Conservation (phyloP, 1,284 basidiomycete genomes). For the Cryptococcus sp. region DNA sequence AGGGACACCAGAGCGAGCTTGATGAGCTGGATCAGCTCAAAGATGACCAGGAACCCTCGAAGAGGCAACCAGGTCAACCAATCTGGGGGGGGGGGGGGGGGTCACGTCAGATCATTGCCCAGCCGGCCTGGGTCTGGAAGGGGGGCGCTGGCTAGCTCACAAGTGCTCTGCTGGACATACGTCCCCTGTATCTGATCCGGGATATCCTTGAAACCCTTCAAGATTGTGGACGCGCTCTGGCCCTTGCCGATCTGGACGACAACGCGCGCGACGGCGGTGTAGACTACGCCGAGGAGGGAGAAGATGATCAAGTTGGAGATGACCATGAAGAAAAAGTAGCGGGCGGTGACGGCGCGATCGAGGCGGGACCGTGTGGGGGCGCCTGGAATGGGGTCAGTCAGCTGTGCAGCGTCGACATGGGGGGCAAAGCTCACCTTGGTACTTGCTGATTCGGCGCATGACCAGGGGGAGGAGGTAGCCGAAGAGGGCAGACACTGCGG, state of each 20-base stretch:
- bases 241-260: conserved; percentile 65
- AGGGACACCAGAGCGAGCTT: conserved; percentile 83
- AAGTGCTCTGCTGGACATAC: conserved; percentile 69
- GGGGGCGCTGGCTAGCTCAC: conserved; percentile 15
- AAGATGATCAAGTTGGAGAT: conserved; percentile 75
- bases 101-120: background rate
- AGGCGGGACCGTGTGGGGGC: conserved; percentile 64
- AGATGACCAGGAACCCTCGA: conserved; percentile 87
- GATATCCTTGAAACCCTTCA: conserved; percentile 58
- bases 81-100: conserved; percentile 56
- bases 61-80: conserved; percentile 95
- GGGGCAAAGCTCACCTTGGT: conserved; percentile 63
- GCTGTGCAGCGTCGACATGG: background rate
- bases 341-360: conserved; percentile 81
- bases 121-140: too few relatives aligned
- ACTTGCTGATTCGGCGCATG: conserved; percentile 78
- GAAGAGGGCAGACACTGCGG: conserved; percentile 68
- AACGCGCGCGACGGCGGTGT: conserved; percentile 68
- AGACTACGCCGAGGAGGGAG: conserved; percentile 81
- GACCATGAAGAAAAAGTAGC: conserved; percentile 88
- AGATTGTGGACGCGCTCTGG: conserved; percentile 63
- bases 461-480: conserved; percentile 81
- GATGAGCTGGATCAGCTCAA: conserved; percentile 92
- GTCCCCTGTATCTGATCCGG: conserved; percentile 65
- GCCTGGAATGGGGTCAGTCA: conserved; percentile 35